Evolutionary conservation across 1,284 basidiomycete species (phyloP), one percentile per base, ranked within the genome.

Genomic region (Takashimella koratensis): DNA sequence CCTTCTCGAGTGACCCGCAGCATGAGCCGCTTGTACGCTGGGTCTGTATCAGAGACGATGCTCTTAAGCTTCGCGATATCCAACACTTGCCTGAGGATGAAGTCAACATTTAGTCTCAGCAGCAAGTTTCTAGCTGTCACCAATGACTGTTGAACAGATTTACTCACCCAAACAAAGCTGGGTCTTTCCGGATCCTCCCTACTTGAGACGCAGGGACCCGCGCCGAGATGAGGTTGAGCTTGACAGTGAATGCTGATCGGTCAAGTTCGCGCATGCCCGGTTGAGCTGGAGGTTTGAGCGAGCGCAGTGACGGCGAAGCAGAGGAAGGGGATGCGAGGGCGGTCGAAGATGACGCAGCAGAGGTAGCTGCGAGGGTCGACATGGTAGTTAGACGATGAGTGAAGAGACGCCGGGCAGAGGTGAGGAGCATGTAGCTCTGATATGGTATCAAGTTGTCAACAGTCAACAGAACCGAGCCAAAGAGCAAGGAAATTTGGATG

Each of bases 31-130:
- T 36, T 60, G 62, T 40, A 83, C 80, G 54, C 79, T 72, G 11
- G 77, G 74, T 75, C 69, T 12, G 82, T 79, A 65, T 84, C 81
- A 25, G 74, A 73, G 2, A 83, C 73, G 10, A 91, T 84, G 22
- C 75, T 82, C 54, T 80, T 83, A 21, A 85, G 73, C 75, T 82
- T 86, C 10, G 85, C 84, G 4, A 90, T 67, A 72, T 87, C 82
- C 62, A 90, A 76, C 40, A 85, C 63, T 19, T 74, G 74, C 43
- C 83, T 85, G 60, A n/a, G n/a, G n/a, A n/a, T n/a, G n/a, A n/a
- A n/a, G n/a, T n/a, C n/a, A n/a, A n/a, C n/a, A n/a, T n/a, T n/a
- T 3, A 11, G 2, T 10, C 40, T 58, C 12, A 61, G 53, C 50
- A 42, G 20, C 36, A 22, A 50, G 11, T n/a, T 20, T 25, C 77